Conservation (phyloP, 176 grass and related monocot genomes). For the Zea luxurians region DNA sequence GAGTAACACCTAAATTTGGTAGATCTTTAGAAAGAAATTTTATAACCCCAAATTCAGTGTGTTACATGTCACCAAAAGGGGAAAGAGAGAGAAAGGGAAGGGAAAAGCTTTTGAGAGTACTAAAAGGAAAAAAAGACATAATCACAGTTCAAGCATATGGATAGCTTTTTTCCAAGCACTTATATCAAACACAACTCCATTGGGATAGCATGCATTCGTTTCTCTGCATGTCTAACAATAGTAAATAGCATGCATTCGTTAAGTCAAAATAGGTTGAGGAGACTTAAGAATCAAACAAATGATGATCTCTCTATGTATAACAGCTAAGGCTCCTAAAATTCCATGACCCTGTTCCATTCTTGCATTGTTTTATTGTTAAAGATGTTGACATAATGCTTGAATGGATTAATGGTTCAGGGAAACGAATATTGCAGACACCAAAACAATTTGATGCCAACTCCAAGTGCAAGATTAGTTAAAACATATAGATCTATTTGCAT, state of each 20-base stretch:
- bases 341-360: not conserved
- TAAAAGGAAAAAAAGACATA: too few relatives aligned
- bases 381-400: not conserved
- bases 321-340: not conserved
- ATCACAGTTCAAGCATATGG: too few relatives aligned
- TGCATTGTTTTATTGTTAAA: not conserved
- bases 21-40: too few relatives aligned
- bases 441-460: slow-evolving; percentile 8
- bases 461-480: slow-evolving; percentile 17
- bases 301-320: not conserved
- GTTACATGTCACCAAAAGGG: too few relatives aligned
- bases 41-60: too few relatives aligned
- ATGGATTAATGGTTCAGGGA: not conserved
- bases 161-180: too few relatives aligned
- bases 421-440: not conserved
- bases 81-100: too few relatives aligned
- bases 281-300: not conserved
- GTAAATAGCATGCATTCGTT: not conserved
- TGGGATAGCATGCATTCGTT: too few relatives aligned
- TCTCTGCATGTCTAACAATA: not conserved
- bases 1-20: too few relatives aligned
- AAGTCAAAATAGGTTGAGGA: not conserved
- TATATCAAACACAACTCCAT: too few relatives aligned
- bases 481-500: slow-evolving; percentile 1
- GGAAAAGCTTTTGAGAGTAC: too few relatives aligned